Evolutionary conservation across 2,329 filamentous ascomycete species (phyloP).

Genomic region (Trichoderma atrobrunneum): DNA sequence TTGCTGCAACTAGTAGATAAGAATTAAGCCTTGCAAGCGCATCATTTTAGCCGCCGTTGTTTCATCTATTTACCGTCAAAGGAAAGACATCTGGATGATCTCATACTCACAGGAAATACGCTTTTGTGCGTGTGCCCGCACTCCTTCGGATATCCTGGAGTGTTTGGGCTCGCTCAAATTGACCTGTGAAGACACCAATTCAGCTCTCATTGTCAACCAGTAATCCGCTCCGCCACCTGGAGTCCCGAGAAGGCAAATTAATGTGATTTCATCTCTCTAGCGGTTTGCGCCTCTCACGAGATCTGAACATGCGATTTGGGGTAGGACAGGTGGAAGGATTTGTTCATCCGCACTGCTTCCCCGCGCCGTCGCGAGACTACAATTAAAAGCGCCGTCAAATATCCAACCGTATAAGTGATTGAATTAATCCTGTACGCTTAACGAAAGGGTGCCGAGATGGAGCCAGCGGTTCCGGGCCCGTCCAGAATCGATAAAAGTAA

Average conservation of each 20-base stretch:
- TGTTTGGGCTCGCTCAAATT: not conserved
- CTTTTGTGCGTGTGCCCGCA: not conserved
- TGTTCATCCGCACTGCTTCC: not conserved
- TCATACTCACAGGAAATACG: not conserved
- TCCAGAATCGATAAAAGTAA: slow-evolving; percentile 1
- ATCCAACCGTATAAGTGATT: not conserved
- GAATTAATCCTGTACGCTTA: not conserved
- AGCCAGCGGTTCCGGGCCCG: not conserved
- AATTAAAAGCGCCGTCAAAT: not conserved
- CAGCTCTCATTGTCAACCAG: not conserved
- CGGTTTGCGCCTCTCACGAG: not conserved
- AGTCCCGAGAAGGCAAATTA: not conserved
- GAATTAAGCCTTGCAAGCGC: not conserved
- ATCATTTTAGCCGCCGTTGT: not conserved
- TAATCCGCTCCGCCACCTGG: not conserved
- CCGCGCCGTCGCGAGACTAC: not conserved
- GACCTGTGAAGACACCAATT: not conserved
- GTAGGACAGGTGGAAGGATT: not conserved
- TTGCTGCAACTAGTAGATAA: not conserved
- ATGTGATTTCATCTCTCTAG: not conserved
- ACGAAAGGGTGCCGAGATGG: not conserved
- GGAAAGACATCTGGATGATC: not conserved
- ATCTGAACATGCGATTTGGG: not conserved
- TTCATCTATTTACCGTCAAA: not conserved
- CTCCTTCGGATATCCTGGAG: not conserved